These are phyloP conservation scores for Barnettozyma populi DNA, from an alignment of 805 yeast species.

Conservation along the genomic window DNA sequence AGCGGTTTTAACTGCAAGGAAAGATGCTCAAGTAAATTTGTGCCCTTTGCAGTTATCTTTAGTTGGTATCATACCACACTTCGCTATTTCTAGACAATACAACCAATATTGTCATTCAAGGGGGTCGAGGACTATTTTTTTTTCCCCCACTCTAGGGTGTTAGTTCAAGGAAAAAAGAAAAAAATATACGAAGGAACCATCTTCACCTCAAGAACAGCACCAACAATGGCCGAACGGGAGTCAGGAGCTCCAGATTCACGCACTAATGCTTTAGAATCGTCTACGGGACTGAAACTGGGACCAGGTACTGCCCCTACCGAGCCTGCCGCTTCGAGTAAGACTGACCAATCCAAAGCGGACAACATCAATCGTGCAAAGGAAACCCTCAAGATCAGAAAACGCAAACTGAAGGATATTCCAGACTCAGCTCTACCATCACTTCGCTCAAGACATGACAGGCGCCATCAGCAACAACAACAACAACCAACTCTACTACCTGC, in stretches of 20 bases:
- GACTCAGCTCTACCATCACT: background rate
- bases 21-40: too few relatives aligned
- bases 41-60: too few relatives aligned
- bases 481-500: background rate
- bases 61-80: too few relatives aligned
- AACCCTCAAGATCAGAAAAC: slow-evolving; percentile 10
- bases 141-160: background rate
- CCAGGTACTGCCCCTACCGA: background rate
- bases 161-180: too few relatives aligned
- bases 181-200: too few relatives aligned
- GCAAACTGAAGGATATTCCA: slow-evolving; percentile 7
- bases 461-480: background rate
- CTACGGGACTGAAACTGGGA: background rate
- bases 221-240: background rate
- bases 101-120: too few relatives aligned
- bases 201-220: background rate
- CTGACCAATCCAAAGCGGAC: background rate
- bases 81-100: too few relatives aligned
- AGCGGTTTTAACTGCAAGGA: too few relatives aligned
- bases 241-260: background rate
- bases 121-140: background rate
- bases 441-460: background rate
- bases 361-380: background rate
- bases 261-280: background rate
- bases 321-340: background rate